These are phyloP conservation scores for Metschnikowia shivogae DNA, from an alignment of 805 yeast species.

Conservation along the genomic window DNA sequence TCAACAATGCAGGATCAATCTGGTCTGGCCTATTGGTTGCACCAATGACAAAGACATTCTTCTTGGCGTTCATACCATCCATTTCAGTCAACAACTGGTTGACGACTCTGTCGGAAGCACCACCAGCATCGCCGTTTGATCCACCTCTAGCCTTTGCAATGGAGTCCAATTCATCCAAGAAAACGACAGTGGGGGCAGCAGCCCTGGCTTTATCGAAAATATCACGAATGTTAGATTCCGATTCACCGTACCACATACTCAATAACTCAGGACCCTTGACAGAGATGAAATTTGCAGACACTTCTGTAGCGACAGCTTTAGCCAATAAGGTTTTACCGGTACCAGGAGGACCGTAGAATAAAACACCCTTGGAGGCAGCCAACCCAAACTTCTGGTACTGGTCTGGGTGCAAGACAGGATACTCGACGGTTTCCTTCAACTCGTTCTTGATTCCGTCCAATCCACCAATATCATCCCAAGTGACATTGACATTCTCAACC, in stretches of 20 bases:
- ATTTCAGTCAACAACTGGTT: conserved; percentile 94
- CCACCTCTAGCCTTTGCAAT: conserved; percentile 97
- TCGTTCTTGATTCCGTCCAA: conserved; percentile 93
- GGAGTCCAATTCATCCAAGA: conserved; percentile 96
- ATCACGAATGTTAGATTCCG: conserved; percentile 95
- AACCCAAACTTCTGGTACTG: conserved; percentile 97
- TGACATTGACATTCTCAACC: conserved; percentile 96
- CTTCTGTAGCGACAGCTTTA: conserved; percentile 99
- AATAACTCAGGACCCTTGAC: conserved; percentile 96
- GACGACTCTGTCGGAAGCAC: conserved; percentile 94
- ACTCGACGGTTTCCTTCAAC: conserved; percentile 97
- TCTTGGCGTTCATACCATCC: conserved; percentile 99
- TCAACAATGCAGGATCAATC: conserved; percentile 95
- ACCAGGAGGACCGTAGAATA: conserved; percentile 99
- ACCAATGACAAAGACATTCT: conserved; percentile 97
- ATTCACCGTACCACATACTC: conserved; percentile 99
- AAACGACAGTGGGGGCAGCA: conserved; percentile 98
- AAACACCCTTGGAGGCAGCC: conserved; percentile 96
- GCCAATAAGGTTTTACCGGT: conserved; percentile 98
- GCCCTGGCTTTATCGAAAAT: conserved; percentile 98
- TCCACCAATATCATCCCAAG: conserved; percentile 99
- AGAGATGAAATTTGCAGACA: conserved; percentile 94
- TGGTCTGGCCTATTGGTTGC: conserved; percentile 99
- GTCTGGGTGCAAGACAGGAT: conserved; percentile 98
- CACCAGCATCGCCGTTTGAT: conserved; percentile 71